Evolutionary conservation across 306 rosid species (phyloP).

Genomic region (Clitoria ternatea): DNA sequence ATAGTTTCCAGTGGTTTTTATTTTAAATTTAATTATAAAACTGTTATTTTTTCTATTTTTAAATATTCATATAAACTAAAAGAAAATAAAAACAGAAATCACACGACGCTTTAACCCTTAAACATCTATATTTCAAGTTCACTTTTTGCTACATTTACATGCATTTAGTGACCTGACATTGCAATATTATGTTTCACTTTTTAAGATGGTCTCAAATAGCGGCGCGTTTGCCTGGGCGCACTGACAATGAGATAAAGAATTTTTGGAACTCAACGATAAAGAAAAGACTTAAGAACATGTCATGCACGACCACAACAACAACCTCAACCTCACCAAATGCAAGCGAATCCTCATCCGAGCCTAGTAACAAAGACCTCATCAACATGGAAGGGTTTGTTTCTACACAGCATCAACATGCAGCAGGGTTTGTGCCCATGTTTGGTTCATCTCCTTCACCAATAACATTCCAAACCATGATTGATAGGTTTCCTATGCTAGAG

Average conservation of each 20-base stretch:
- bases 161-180: conserved; percentile 20
- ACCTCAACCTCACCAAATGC: conserved; percentile 51
- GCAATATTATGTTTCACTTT: not conserved
- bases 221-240: conserved; percentile 84
- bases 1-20: too few species aligned
- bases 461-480: conserved; percentile 43
- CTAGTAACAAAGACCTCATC: conserved; percentile 26
- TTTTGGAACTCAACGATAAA: conserved; percentile 97
- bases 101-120: too few species aligned
- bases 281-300: conserved; percentile 74
- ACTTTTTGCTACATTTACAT: not conserved
- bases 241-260: conserved; percentile 92
- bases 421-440: conserved; percentile 39
- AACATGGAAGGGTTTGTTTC: conserved; percentile 36
- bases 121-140: not conserved
- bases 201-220: conserved; percentile 98
- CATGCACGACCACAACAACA: conserved; percentile 31
- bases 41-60: too few species aligned
- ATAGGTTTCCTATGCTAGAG: conserved; percentile 38
- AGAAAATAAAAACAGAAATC: too few species aligned
- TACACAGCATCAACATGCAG: conserved; percentile 30
- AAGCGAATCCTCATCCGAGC: conserved; percentile 57
- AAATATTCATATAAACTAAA: too few species aligned
- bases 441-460: conserved; percentile 36
- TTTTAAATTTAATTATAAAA: too few species aligned